Evolutionary conservation across 257 asterid genomes (phyloP).

Genomic region (Solanum pinnatisectum): DNA sequence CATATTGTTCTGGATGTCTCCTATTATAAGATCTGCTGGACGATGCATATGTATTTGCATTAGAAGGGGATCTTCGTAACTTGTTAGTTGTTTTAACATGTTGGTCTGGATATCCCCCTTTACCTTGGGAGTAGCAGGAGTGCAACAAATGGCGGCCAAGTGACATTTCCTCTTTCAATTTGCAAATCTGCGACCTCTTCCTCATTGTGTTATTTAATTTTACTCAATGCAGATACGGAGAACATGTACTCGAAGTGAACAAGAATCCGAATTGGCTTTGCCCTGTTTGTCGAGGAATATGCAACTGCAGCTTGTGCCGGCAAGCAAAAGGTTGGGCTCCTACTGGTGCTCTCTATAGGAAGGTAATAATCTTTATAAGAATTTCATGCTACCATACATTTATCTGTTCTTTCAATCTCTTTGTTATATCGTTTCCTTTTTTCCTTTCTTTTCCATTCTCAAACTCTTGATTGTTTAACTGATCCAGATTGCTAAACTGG

Average conservation of each 20-base stretch:
- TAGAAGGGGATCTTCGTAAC: not conserved
- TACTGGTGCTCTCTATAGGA: conserved; percentile 72
- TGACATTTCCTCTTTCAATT: not conserved
- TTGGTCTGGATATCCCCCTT: not conserved
- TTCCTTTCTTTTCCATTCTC: not conserved
- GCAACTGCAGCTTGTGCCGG: conserved; percentile 97
- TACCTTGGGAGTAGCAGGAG: not conserved
- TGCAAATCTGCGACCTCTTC: not conserved
- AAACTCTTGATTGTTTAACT: not conserved
- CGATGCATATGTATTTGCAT: not conserved
- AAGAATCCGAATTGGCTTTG: conserved; percentile 82
- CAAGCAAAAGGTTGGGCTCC: conserved; percentile 97
- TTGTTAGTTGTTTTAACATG: not conserved
- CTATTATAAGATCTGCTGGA: not conserved
- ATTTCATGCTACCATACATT: not conserved
- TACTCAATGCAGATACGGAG: conserved; percentile 60
- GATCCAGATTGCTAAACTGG: conserved; percentile 51
- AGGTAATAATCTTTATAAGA: conserved; percentile 29
- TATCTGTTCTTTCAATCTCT: not conserved
- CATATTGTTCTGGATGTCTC: not conserved
- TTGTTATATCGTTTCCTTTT: not conserved
- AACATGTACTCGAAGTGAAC: conserved; percentile 83
- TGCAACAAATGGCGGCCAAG: not conserved
- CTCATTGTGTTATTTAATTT: not conserved
- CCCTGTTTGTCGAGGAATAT: conserved; percentile 89